These are phyloP conservation scores for Trichoderma sp. DNA, from an alignment of 2,329 filamentous ascomycete genomes.

Conservation along the genomic window DNA sequence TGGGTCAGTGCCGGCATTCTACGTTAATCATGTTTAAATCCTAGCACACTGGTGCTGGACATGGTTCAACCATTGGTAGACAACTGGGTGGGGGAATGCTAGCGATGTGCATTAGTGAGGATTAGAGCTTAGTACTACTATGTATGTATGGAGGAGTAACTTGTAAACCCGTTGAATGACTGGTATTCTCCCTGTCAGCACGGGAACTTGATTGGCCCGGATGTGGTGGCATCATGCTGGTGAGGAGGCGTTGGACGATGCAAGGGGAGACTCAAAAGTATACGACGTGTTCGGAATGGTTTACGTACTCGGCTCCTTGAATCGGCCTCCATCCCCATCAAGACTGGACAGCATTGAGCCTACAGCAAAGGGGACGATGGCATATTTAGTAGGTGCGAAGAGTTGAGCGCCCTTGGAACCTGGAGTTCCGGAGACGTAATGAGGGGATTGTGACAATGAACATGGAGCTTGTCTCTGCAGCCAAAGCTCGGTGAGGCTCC, in stretches of 20 bases:
- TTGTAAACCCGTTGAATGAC: neutral
- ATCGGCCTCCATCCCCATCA: neutral
- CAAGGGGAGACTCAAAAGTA: neutral
- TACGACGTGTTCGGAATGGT: neutral
- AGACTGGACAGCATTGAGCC: neutral
- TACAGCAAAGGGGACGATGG: neutral
- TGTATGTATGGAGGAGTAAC: neutral
- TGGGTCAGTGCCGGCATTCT: neutral
- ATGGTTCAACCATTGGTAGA: neutral
- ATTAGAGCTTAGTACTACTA: too few species aligned
- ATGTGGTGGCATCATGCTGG: neutral
- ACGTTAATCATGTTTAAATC: neutral
- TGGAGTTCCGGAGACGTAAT: neutral
- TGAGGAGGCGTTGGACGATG: neutral
- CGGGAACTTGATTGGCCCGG: neutral
- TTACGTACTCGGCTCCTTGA: neutral
- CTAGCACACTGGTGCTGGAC: neutral
- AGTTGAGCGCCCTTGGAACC: neutral
- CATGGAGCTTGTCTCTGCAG: neutral
- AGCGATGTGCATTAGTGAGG: neutral
- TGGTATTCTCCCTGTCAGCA: neutral
- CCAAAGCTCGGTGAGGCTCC: neutral
- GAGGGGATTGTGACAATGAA: neutral
- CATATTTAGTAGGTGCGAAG: neutral
- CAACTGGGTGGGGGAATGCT: neutral